Evolutionary conservation across 495 filamentous ascomycete species (phyloP).

Genomic region (Podospora pseudocomata): DNA sequence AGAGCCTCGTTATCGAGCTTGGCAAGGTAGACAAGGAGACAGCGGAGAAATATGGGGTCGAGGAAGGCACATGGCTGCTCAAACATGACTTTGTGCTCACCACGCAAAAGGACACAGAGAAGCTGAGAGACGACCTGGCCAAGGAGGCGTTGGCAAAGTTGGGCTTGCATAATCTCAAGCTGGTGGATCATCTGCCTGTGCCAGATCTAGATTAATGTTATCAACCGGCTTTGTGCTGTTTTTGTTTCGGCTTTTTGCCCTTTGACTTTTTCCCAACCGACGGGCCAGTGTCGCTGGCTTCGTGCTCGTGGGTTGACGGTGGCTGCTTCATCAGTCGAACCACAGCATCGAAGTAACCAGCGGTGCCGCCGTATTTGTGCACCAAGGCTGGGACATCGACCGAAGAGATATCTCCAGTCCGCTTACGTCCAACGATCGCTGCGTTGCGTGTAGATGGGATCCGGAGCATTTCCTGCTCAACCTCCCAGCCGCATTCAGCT

Average conservation of each 20-base stretch:
- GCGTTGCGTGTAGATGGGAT: slow-evolving; percentile 90
- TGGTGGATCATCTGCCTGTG: slow-evolving; percentile 79
- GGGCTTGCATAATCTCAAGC: slow-evolving; percentile 64
- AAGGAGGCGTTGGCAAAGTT: slow-evolving; percentile 65
- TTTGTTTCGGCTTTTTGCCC: slow-evolving; percentile 6
- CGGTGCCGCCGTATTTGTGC: slow-evolving; percentile 50
- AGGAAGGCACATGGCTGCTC: slow-evolving; percentile 64
- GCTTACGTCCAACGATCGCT: slow-evolving; percentile 63
- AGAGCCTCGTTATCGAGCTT: slow-evolving; percentile 72
- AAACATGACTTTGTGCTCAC: slow-evolving; percentile 72
- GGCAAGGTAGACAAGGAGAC: slow-evolving; percentile 57
- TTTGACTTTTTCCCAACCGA: neutral
- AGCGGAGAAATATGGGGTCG: slow-evolving; percentile 60
- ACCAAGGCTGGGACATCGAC: slow-evolving; percentile 41
- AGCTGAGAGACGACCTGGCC: slow-evolving; percentile 67
- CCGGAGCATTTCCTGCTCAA: slow-evolving; percentile 74
- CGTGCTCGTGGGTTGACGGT: neutral
- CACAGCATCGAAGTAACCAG: slow-evolving; percentile 53
- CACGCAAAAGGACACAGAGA: slow-evolving; percentile 64
- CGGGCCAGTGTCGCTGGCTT: neutral
- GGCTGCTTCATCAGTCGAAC: slow-evolving; percentile 46
- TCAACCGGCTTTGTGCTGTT: neutral
- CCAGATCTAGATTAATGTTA: slow-evolving; percentile 49
- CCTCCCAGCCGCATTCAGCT: slow-evolving; percentile 64
- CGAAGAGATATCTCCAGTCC: slow-evolving; percentile 9